Conservation (phyloP, 495 filamentous ascomycete genomes). For the Wilcoxina mikolae region DNA sequence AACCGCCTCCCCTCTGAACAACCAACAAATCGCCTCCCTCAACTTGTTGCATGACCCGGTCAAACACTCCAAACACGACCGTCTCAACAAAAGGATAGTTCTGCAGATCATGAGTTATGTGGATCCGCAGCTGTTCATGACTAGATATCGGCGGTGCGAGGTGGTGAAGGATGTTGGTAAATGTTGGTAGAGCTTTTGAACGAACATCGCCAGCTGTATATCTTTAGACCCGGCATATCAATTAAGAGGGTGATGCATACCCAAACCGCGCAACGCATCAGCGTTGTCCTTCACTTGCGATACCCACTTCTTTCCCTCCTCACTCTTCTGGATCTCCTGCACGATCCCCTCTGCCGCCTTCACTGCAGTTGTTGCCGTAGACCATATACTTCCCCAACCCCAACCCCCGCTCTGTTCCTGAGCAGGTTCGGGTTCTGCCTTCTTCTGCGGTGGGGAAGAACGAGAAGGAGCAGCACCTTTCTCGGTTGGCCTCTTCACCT, state of each 20-base stretch:
- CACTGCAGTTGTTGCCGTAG: slow-evolving; percentile 62
- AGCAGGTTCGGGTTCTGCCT: slow-evolving; percentile 31
- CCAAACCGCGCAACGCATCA: slow-evolving; percentile 60
- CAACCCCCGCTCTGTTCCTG: slow-evolving; percentile 51
- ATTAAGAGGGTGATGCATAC: slow-evolving; percentile 36
- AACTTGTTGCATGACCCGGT: slow-evolving; percentile 93
- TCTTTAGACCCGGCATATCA: slow-evolving; percentile 1
- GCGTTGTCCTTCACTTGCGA: slow-evolving; percentile 89
- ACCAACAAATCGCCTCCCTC: slow-evolving; percentile 96
- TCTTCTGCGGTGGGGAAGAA: slow-evolving; percentile 37
- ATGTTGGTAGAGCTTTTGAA: slow-evolving; percentile 80
- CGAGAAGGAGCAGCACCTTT: slow-evolving; percentile 31
- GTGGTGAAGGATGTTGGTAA: slow-evolving; percentile 84
- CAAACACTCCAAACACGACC: slow-evolving; percentile 83
- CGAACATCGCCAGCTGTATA: slow-evolving; percentile 69
- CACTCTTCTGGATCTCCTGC: slow-evolving; percentile 88
- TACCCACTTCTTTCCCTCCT: slow-evolving; percentile 92
- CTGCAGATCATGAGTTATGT: slow-evolving; percentile 88
- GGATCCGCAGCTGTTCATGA: slow-evolving; percentile 93
- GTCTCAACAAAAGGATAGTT: slow-evolving; percentile 91
- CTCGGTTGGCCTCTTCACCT: slow-evolving; percentile 23
- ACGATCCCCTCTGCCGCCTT: slow-evolving; percentile 89
- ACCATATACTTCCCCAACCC: slow-evolving; percentile 72
- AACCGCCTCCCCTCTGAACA: slow-evolving; percentile 76
- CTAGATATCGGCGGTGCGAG: slow-evolving; percentile 94